phyloP scores from a whole-genome alignment of 106 monocot species.

The Xerophyta viscosa region DNA sequence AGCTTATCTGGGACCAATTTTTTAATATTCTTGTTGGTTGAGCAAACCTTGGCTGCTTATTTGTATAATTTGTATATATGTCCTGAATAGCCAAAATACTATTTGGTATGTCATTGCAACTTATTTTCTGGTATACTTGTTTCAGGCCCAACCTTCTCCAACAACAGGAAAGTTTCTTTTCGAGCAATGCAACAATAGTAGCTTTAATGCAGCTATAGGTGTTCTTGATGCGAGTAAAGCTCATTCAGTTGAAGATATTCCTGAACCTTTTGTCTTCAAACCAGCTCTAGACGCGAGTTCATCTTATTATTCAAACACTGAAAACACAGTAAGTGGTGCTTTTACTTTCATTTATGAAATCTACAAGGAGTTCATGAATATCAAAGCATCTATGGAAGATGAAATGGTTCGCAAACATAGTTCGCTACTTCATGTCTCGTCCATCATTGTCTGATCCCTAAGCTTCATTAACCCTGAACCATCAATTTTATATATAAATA shows the following conservation, averaged over 20 bases:
- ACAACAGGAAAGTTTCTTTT: constrained; percentile 48
- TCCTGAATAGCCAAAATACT: too few species aligned
- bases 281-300: constrained; percentile 22
- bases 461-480: too few species aligned
- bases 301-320: constrained; percentile 17
- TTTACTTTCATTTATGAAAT: not conserved
- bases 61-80: too few species aligned
- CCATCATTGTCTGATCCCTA: too few species aligned
- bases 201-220: not conserved
- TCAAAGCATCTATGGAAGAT: too few species aligned
- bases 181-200: constrained; percentile 8
- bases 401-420: too few species aligned
- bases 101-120: not conserved
- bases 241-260: constrained; percentile 16
- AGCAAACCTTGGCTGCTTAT: too few species aligned
- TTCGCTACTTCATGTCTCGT: too few species aligned
- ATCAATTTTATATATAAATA: too few species aligned
- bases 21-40: too few species aligned
- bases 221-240: constrained; percentile 20
- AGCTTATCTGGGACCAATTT: too few species aligned
- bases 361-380: too few species aligned
- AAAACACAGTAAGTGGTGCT: constrained; percentile 27
- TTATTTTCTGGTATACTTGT: not conserved
- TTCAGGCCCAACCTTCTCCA: constrained; percentile 51
- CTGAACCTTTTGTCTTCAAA: constrained; percentile 43